Conservation (phyloP, 1,284 basidiomycete species). For the Cystobasidium slooffiae region DNA sequence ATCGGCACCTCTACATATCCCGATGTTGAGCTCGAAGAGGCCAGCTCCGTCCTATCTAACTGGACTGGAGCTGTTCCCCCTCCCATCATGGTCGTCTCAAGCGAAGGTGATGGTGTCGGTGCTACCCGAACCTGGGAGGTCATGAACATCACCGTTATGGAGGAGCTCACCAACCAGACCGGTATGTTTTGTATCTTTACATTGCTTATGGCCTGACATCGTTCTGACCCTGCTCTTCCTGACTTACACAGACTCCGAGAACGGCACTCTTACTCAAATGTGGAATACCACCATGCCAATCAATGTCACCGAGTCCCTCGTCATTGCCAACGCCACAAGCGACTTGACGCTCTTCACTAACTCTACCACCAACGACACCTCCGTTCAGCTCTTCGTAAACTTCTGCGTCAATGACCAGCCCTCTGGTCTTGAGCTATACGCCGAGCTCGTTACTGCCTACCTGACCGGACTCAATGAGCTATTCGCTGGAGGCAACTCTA, state of each 20-base stretch:
- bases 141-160: constrained; percentile 26
- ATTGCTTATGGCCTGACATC: not conserved
- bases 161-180: constrained; percentile 29
- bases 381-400: constrained; percentile 41
- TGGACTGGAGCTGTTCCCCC: constrained; percentile 37
- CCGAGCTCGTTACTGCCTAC: constrained; percentile 36
- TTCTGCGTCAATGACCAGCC: constrained; percentile 42
- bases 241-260: not conserved
- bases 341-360: constrained; percentile 88
- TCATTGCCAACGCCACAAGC: constrained; percentile 86
- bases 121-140: constrained; percentile 34
- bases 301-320: constrained; percentile 89
- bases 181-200: not conserved
- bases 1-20: constrained; percentile 28
- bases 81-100: constrained; percentile 31
- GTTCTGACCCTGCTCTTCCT: not conserved
- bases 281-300: constrained; percentile 64
- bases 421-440: constrained; percentile 31
- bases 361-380: constrained; percentile 61
- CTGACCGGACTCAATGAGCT: constrained; percentile 33
- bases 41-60: constrained; percentile 22
- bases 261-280: constrained; percentile 26
- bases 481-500: constrained; percentile 19
- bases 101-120: constrained; percentile 30
- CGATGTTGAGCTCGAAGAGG: constrained; percentile 26